Evolutionary conservation across 495 filamentous ascomycete genomes (phyloP).

Genomic region (Annulohypoxylon maeteangense): DNA sequence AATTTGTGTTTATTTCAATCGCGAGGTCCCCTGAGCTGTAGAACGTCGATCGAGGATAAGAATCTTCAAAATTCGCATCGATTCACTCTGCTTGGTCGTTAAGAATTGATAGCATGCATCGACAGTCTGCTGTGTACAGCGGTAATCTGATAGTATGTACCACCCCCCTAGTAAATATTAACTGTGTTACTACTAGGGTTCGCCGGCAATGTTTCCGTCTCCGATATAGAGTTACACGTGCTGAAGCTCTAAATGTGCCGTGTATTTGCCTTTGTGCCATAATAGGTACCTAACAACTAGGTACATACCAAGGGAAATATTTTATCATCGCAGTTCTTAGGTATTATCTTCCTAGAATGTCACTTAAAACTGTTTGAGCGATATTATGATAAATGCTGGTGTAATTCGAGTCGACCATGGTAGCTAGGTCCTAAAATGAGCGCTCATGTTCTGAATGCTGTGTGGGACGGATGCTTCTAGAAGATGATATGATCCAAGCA

Average conservation of each 20-base stretch:
- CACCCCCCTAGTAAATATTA: background rate
- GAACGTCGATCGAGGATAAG: slow-evolving; percentile 33
- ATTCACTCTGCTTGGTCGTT: slow-evolving; percentile 5
- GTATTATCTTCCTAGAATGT: background rate
- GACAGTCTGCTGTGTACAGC: slow-evolving; percentile 21
- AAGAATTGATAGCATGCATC: slow-evolving; percentile 2
- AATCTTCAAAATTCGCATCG: slow-evolving; percentile 16
- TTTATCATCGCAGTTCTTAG: background rate
- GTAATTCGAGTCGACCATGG: slow-evolving; percentile 7
- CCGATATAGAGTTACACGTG: slow-evolving; percentile 20
- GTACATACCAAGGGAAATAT: background rate
- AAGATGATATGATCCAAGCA: too few species aligned
- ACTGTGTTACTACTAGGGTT: slow-evolving; percentile 1
- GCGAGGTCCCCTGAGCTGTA: slow-evolving; percentile 7
- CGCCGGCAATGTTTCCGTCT: slow-evolving; percentile 10
- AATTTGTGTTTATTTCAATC: background rate
- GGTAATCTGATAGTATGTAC: slow-evolving; percentile 11
- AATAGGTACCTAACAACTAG: background rate
- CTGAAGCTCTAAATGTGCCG: background rate
- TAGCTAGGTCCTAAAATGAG: slow-evolving; percentile 7
- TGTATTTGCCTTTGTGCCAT: slow-evolving; percentile 6
- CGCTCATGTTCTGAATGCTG: slow-evolving; percentile 9
- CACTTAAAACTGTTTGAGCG: background rate
- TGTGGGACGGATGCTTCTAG: slow-evolving; percentile 13
- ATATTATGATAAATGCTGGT: slow-evolving; percentile 3